Evolutionary conservation across 306 rosid genomes (phyloP).

Genomic region (Corylus avellana): DNA sequence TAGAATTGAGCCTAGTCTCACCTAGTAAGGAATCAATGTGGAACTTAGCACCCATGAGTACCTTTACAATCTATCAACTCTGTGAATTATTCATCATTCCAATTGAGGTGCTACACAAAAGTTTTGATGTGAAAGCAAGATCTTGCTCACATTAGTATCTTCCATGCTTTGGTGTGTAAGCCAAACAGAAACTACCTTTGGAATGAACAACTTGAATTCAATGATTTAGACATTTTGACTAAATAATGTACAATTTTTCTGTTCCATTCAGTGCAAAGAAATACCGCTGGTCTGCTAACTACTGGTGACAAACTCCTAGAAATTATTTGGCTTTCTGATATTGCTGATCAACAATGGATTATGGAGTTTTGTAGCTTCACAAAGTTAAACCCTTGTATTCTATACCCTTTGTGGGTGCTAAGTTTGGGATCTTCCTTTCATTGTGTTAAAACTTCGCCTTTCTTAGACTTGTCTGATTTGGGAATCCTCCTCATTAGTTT

Average conservation of each 20-base stretch:
- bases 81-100: too few relatives aligned
- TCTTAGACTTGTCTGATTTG: neutral
- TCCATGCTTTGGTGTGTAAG: too few relatives aligned
- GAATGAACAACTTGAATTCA: neutral
- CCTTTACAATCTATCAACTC: too few relatives aligned
- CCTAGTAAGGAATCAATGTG: too few relatives aligned
- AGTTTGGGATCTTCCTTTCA: constrained; percentile 7
- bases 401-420: neutral
- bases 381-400: too few relatives aligned
- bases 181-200: too few relatives aligned
- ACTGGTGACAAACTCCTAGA: neutral
- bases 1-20: too few relatives aligned
- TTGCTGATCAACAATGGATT: neutral
- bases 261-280: neutral
- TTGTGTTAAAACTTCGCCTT: neutral
- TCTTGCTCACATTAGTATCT: too few relatives aligned
- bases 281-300: neutral
- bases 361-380: neutral
- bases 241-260: neutral
- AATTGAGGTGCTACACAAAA: too few relatives aligned
- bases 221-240: neutral
- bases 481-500: neutral
- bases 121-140: too few relatives aligned
- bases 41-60: too few relatives aligned
- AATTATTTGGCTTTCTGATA: neutral